Evolutionary conservation across 371 early-diverging fungal genomes (phyloP), one percentile per base, ranked within the genome.

Genomic region (Fennellomyces sp.): DNA sequence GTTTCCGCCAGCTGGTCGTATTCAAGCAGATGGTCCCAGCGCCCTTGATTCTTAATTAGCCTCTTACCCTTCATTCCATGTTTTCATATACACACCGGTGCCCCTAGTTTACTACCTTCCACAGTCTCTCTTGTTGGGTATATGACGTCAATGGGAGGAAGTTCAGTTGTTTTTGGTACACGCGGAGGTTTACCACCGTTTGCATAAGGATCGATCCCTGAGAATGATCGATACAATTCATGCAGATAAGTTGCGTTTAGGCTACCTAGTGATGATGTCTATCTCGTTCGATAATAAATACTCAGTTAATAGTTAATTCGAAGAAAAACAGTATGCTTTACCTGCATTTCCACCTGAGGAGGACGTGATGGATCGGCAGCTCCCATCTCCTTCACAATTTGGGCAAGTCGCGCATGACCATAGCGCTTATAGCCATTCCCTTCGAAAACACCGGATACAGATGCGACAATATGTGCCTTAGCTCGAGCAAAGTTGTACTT

Each of bases 311-410:
- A 13, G 35, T 33, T 13, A 33, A 8, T 33, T 6, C 13, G 35
- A 8, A 8, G 35, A 33, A 33, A 8, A 33, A 8, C 6, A 13
- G 6, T 33, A 8, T 33, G 35, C 35, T 8, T 39, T 67, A 76
- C 80, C 75, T 80, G 80, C 73, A 80, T 75, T 51, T 80, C 80
- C 2, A 80, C 63, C 41, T 56, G 66, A 11, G 77, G 75, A 10
- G 48, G 28, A 0, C 47, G 27, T 19, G 26, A 17, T 4, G 57
- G 45, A 38, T 69, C 63, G 12, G 54, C 33, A 2, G 66, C 58
- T 12, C 69, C 73, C 5, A 78, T 66, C 13, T 60, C 56, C 19
- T 58, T 29, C 0, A 80, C 55, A 42, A 74, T 47, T 10, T 66
- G 51, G 10, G 75, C 70, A 25, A 80, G 48, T 15, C 77, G 65